Base-by-base conservation (phyloP, 1,284 basidiomycete genomes). In the Cryptococcus sp. region DNA sequence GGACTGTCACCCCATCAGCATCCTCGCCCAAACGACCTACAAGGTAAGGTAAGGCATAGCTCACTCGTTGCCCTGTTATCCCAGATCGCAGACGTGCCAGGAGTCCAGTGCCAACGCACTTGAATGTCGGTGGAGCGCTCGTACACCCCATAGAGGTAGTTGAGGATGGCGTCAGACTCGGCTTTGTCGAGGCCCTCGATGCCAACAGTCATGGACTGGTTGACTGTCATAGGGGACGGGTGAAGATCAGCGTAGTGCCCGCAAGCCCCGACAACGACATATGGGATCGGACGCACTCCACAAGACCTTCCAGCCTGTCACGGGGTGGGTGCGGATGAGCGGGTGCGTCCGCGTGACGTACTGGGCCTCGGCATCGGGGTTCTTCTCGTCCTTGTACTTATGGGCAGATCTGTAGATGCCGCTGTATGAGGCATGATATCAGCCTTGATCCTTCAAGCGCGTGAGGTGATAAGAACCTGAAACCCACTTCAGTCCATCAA, bases 281-380 rank as follows among this genome's bases (percentile, higher is more conserved):
- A 9, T 33, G 28, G 9, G 28, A 33, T 9, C 5, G 28, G 28
- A 33, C 28, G 28, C 9, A 33, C 28, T 33, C 28, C 28, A 88
- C 61, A 88, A 71, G 58, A 80, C 82, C 33, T 88, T 87, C 84
- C 84, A 87, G n/a, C 87, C 86, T 0, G 87, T 88, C 2, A 79
- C 82, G 9, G 86, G 52, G 50, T 57, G 46, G 15, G 54, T 57
- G 13, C 64, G 53, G 15, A 60, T 52, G 3, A 67, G 50, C 18
- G 64, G 87, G 68, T 88, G 84, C 13, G 87, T 85, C 35, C 86
- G 82, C 53, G 87, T 83, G 50, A 88, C 65, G 56, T 73, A 38
- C 84, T 85, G 68, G 85, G 86, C 36, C 83, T 28, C 87, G 75
- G 11, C 64, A 13, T 63, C 57, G 16, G 63, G 63, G 52, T 66